Conservation (phyloP, 2,329 filamentous ascomycete species). For the Chaetomium sp. region DNA sequence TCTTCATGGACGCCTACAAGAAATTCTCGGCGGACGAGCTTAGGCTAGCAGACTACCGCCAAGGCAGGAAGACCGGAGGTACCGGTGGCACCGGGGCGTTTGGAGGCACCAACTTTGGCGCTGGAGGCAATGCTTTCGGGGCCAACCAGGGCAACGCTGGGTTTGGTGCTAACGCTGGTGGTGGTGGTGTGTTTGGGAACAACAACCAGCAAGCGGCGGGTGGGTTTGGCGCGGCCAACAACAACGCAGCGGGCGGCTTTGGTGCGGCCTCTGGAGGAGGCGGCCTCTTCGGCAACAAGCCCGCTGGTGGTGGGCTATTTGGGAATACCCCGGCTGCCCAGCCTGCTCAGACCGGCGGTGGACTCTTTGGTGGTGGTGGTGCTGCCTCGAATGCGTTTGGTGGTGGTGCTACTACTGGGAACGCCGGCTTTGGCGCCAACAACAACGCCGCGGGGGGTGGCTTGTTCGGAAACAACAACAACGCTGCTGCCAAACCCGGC, state of each 20-base stretch:
- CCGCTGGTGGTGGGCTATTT: constrained; percentile 35
- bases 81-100: constrained; percentile 79
- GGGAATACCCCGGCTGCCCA: constrained; percentile 31
- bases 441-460: constrained; percentile 25
- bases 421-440: constrained; percentile 13
- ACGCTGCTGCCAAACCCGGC: constrained; percentile 16
- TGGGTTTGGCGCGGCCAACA: constrained; percentile 27
- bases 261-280: constrained; percentile 26
- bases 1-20: constrained; percentile 72
- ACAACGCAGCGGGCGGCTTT: constrained; percentile 31
- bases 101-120: constrained; percentile 50
- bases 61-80: constrained; percentile 79
- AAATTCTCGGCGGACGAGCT: constrained; percentile 89
- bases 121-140: constrained; percentile 41
- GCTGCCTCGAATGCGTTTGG: constrained; percentile 18
- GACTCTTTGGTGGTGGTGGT: constrained; percentile 43
- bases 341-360: constrained; percentile 21
- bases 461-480: constrained; percentile 29
- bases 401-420: constrained; percentile 8
- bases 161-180: constrained; percentile 35
- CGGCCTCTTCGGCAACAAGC: constrained; percentile 29
- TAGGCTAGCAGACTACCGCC: constrained; percentile 77
- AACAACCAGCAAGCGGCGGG: constrained; percentile 29
- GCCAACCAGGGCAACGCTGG: constrained; percentile 34
- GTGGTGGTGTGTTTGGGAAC: constrained; percentile 35